phyloP scores from a whole-genome alignment of 116 monocot genomes.

The Posidonia oceanica region DNA sequence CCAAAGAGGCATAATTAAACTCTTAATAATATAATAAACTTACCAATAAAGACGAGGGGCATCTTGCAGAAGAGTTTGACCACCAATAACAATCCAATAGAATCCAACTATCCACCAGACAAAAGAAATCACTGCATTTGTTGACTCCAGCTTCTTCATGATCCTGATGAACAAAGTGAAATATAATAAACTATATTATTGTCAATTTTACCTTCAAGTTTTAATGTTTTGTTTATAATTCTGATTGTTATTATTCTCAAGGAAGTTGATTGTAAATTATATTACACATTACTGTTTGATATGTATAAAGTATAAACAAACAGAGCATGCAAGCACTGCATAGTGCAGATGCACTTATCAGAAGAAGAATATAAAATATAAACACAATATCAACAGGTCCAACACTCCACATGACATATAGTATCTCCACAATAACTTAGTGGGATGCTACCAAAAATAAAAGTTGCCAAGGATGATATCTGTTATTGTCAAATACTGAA shows the following conservation, averaged over 20 bases:
- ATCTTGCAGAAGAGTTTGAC: constrained; percentile 35
- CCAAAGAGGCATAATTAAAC: neutral
- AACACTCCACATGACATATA: too few species aligned
- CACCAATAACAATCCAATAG: constrained; percentile 42
- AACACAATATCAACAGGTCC: too few species aligned
- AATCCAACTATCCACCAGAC: constrained; percentile 59
- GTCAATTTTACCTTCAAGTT: neutral
- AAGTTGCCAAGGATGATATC: too few species aligned
- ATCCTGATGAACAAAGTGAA: constrained; percentile 8
- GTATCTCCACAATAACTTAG: too few species aligned
- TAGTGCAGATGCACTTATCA: too few species aligned
- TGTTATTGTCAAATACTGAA: too few species aligned
- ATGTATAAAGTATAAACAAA: too few species aligned
- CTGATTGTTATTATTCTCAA: neutral
- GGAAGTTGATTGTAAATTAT: too few species aligned
- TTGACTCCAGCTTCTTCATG: constrained; percentile 27
- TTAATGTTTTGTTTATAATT: neutral
- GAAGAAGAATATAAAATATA: too few species aligned
- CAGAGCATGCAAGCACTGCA: too few species aligned
- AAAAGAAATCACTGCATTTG: constrained; percentile 26
- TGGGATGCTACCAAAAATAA: too few species aligned
- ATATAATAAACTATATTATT: neutral
- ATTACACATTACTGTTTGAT: too few species aligned
- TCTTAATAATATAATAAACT: neutral
- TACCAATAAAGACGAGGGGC: constrained; percentile 47